A percentile compares a stretch with the other conserved stretches of the same genome.
Conservation (phyloP, 208 protist species). For the Leptomonas seymouri region DNA sequence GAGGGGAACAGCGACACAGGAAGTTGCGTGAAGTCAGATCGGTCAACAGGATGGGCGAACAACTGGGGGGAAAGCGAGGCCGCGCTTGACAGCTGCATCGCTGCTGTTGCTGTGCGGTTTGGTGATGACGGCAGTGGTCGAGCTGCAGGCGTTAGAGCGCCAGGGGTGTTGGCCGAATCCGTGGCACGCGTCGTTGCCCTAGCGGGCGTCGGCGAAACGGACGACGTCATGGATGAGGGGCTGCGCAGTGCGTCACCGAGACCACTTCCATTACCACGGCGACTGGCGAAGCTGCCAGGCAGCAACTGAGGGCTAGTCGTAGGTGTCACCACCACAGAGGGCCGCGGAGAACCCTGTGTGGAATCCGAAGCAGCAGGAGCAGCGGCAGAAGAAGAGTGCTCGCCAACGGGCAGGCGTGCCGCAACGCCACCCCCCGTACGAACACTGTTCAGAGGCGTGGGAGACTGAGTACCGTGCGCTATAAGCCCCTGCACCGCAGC, state of each 20-base stretch:
- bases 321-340: background rate
- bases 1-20: conserved; percentile 14
- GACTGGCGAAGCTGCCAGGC: conserved; percentile 6
- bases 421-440: background rate
- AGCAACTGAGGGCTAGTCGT: conserved; percentile 13
- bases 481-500: conserved; percentile 4
- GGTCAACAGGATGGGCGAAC: background rate
- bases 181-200: background rate
- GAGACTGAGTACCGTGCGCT: conserved; percentile 5
- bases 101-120: background rate
- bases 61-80: conserved; percentile 9
- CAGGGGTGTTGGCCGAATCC: background rate
- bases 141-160: background rate
- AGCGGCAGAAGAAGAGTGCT: background rate
- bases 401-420: background rate
- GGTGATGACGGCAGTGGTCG: background rate
- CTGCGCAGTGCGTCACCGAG: conserved; percentile 7
- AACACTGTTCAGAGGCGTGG: background rate
- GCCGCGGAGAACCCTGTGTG: conserved; percentile 6
- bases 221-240: background rate
- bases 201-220: background rate
- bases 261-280: conserved; percentile 7
- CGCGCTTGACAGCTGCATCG: conserved; percentile 2
- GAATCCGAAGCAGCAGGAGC: background rate
- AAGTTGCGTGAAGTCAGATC: background rate